phyloP scores from a whole-genome alignment of 352 stramenopile genomes.

The Saprolegnia parasitica region DNA sequence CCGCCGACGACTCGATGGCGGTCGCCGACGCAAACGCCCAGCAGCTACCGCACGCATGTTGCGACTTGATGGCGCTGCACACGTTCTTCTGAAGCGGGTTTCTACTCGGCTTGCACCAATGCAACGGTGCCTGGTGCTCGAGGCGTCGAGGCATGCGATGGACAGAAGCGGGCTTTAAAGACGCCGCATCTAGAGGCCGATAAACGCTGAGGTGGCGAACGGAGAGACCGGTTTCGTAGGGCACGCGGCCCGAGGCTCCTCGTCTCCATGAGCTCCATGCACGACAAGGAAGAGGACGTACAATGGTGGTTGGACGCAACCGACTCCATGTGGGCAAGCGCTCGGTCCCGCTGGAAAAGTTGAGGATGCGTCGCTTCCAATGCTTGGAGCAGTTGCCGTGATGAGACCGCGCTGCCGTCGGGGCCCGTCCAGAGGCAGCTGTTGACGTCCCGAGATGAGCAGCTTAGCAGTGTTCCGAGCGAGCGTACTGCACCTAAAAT shows the following conservation, averaged over 20 bases:
- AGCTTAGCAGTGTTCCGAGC: not conserved
- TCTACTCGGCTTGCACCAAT: slow-evolving; percentile 67
- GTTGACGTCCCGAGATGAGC: not conserved
- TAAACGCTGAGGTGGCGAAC: too few relatives aligned
- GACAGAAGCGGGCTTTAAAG: too few relatives aligned
- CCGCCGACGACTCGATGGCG: slow-evolving; percentile 66
- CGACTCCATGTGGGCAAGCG: too few relatives aligned
- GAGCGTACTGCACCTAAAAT: not conserved
- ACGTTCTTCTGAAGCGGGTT: slow-evolving; percentile 59
- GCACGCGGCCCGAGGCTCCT: too few relatives aligned
- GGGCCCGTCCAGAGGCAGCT: not conserved
- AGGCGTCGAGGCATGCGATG: not conserved
- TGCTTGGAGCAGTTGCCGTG: not conserved
- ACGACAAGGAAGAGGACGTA: too few relatives aligned
- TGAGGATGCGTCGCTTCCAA: not conserved
- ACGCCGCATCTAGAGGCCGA: too few relatives aligned
- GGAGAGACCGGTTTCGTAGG: too few relatives aligned
- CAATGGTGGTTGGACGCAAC: too few relatives aligned
- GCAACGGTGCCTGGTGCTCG: slow-evolving; percentile 35
- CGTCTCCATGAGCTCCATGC: too few relatives aligned
- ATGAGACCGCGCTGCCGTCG: not conserved
- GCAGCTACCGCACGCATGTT: slow-evolving; percentile 74
- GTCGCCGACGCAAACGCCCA: slow-evolving; percentile 77
- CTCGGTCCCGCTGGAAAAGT: too few relatives aligned
- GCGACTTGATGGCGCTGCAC: slow-evolving; percentile 68